Conservation (phyloP, 352 stramenopile genomes). For the Pilasporangium apinafurcum region DNA sequence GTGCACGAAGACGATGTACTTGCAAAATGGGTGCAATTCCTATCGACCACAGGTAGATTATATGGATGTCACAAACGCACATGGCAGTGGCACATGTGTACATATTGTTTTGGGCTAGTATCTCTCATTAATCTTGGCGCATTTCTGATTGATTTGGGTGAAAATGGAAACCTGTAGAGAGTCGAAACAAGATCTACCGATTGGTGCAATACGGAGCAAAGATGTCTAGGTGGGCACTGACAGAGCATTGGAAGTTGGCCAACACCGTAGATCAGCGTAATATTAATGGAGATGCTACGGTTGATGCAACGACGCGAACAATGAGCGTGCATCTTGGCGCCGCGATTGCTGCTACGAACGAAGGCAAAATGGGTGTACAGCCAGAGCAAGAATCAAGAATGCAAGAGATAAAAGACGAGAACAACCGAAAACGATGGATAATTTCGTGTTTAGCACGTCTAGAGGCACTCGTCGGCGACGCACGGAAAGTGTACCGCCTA, state of each 20-base stretch:
- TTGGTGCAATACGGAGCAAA: conserved; percentile 62
- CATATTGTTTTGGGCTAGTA: background rate
- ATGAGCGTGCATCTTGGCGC: too few species aligned
- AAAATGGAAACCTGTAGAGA: conserved; percentile 28
- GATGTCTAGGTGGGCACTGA: conserved; percentile 33
- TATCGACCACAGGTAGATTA: conserved; percentile 33
- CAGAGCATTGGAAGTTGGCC: conserved; percentile 13
- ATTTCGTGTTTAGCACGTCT: conserved; percentile 16
- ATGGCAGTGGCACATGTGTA: too few species aligned
- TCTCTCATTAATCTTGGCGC: too few species aligned
- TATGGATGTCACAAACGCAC: too few species aligned
- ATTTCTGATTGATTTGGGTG: background rate
- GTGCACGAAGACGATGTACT: conserved; percentile 19
- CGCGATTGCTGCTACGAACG: too few species aligned
- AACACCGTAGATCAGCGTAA: background rate
- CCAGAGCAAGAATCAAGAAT: too few species aligned
- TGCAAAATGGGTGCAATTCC: conserved; percentile 35
- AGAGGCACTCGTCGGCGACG: conserved; percentile 44
- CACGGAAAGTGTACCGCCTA: conserved; percentile 51
- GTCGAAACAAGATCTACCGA: conserved; percentile 53
- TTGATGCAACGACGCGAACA: background rate
- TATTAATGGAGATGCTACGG: background rate
- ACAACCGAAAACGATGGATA: background rate
- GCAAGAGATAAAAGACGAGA: background rate
- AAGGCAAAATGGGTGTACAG: too few species aligned